These are phyloP conservation scores for Sanguinoderma infundibulare DNA, from an alignment of 1,284 basidiomycete genomes.

Conservation along the genomic window DNA sequence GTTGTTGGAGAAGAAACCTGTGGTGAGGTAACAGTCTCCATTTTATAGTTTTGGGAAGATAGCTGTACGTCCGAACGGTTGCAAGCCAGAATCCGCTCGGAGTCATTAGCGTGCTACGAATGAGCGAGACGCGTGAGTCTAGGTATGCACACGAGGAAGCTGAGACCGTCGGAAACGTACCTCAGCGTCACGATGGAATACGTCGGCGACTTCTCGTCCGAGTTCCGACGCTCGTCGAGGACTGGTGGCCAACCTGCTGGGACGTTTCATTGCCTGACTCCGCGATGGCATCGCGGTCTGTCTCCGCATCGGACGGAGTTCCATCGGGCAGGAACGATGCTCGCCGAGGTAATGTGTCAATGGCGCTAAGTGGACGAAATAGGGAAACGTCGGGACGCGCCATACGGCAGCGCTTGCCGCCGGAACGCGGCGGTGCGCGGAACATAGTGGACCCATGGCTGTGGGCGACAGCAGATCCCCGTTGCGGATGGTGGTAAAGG, in stretches of 20 bases:
- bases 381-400: conserved; percentile 18
- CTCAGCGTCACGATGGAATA: background rate
- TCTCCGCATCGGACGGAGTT: conserved; percentile 2
- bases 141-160: background rate
- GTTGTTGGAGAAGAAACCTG: background rate
- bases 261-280: conserved; percentile 10
- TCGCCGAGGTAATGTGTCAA: background rate
- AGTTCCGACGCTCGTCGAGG: conserved; percentile 17
- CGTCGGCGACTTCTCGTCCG: conserved; percentile 1
- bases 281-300: background rate
- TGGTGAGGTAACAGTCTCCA: background rate
- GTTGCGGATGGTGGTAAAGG: background rate
- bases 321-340: conserved; percentile 19
- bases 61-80: background rate
- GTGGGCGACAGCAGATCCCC: background rate
- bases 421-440: conserved; percentile 22
- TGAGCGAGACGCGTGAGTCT: conserved; percentile 9
- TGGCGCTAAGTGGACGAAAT: conserved; percentile 5
- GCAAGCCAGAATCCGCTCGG: conserved; percentile 2
- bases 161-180: background rate
- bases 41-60: conserved; percentile 11
- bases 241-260: background rate
- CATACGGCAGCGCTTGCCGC: background rate
- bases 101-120: conserved; percentile 18
- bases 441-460: background rate